phyloP scores from a whole-genome alignment of 106 monocot genomes.

The Ottelia alismoides region DNA sequence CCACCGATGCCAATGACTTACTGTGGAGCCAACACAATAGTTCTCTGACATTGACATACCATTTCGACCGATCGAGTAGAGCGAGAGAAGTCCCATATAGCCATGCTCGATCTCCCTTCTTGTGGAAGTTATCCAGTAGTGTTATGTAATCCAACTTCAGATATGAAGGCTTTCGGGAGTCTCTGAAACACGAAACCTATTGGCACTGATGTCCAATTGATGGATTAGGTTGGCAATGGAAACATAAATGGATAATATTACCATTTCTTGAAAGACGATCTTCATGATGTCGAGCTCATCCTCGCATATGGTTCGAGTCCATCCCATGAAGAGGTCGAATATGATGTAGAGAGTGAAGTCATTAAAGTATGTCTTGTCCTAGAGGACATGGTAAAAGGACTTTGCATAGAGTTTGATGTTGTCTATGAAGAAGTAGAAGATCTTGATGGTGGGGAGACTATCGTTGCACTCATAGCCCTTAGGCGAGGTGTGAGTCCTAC shows the following conservation, averaged over 20 bases:
- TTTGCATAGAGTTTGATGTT: conserved; percentile 1
- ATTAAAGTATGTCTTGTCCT: not conserved
- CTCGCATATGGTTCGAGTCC: conserved; percentile 13
- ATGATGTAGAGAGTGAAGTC: conserved; percentile 11
- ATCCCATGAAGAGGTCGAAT: conserved; percentile 28
- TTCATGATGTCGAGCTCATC: conserved; percentile 22
- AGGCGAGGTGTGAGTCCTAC: conserved; percentile 4
- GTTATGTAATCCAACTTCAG: conserved; percentile 30
- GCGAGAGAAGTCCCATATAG: conserved; percentile 32
- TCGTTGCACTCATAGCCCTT: conserved; percentile 21
- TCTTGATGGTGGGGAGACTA: conserved; percentile 11
- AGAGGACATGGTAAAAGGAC: conserved; percentile 4
- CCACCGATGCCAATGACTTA: conserved; percentile 1
- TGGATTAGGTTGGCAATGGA: no score
- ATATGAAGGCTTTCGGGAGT: conserved; percentile 5
- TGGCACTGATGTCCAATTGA: no score
- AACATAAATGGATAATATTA: conserved; percentile 21
- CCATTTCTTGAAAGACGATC: conserved; percentile 42
- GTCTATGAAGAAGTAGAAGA: conserved; percentile 7
- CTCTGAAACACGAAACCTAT: conserved; percentile 15
- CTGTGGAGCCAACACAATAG: conserved; percentile 6
- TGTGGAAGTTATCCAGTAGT: conserved; percentile 21
- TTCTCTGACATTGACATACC: no score
- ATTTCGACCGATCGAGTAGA: no score
- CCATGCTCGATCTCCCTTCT: conserved; percentile 15